Evolutionary conservation across 495 filamentous ascomycete species (phyloP).

Genomic region (Letharia columbiana): DNA sequence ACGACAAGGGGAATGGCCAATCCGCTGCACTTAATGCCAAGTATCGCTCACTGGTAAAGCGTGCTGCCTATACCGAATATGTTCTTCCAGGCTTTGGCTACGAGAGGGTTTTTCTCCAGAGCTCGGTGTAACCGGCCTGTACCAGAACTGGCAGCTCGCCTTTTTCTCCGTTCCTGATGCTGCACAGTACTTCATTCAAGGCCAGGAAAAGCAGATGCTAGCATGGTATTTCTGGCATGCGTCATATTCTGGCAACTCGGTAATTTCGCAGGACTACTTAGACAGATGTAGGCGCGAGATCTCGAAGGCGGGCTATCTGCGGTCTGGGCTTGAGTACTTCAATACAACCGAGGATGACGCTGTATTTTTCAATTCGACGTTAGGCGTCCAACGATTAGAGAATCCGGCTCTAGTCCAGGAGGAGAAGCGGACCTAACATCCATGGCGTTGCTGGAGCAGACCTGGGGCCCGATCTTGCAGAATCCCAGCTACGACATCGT

Average conservation of each 20-base stretch:
- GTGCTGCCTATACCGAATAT: not conserved
- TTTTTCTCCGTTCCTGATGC: constrained; percentile 1
- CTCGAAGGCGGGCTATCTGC: not conserved
- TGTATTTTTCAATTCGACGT: not conserved
- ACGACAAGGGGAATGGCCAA: not conserved
- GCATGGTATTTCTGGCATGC: not conserved
- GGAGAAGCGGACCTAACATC: not conserved
- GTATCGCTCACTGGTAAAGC: constrained; percentile 4
- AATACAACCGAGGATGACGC: not conserved
- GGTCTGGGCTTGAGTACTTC: not conserved
- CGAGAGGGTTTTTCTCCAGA: not conserved
- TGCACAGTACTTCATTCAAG: not conserved
- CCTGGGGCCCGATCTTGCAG: not conserved
- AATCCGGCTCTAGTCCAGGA: not conserved
- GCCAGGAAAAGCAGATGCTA: not conserved
- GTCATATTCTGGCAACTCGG: constrained; percentile 1
- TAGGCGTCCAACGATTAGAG: not conserved
- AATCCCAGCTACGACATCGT: not conserved
- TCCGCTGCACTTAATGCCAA: not conserved
- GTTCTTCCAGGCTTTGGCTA: not conserved
- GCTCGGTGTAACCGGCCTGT: not conserved
- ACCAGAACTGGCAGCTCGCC: constrained; percentile 1
- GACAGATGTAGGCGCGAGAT: not conserved
- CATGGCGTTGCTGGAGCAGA: not conserved
- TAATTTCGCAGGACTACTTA: not conserved